Evolutionary conservation across 2,329 filamentous ascomycete species (phyloP).

Genomic region (Cercospora citrullina): DNA sequence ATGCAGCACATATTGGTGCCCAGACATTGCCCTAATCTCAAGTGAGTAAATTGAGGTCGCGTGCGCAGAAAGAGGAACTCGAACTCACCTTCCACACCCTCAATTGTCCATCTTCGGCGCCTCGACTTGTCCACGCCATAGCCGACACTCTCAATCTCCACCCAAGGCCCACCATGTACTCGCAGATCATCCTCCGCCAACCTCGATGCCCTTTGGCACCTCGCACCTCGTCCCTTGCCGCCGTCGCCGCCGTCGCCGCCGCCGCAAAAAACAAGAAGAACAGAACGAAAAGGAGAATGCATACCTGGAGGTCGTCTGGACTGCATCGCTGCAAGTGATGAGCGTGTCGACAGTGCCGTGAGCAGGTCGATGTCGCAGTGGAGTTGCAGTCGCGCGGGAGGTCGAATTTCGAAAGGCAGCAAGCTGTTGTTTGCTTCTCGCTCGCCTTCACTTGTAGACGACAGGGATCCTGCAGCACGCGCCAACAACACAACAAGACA

Average conservation of each 20-base stretch:
- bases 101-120: not conserved
- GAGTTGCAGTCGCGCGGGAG: not conserved
- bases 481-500: not conserved
- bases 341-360: not conserved
- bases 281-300: not conserved
- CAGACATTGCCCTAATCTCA: not conserved
- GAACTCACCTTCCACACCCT: not conserved
- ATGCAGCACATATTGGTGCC: not conserved
- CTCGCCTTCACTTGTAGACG: not conserved
- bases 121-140: not conserved
- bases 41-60: not conserved
- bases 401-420: not conserved
- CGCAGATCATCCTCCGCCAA: not conserved
- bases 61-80: not conserved
- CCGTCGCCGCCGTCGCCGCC: not conserved
- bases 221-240: not conserved
- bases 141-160: too few species aligned
- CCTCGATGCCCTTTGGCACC: not conserved
- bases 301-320: not conserved
- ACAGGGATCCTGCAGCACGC: not conserved
- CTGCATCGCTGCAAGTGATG: not conserved
- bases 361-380: not conserved
- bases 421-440: not conserved
- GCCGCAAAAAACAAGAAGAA: not conserved
- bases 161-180: too few species aligned